Percentiles rank a stretch among this genome's conserved stretches.
phyloP scores from a whole-genome alignment of 495 filamentous ascomycete species.

The Massariosphaeria phaeospora region DNA sequence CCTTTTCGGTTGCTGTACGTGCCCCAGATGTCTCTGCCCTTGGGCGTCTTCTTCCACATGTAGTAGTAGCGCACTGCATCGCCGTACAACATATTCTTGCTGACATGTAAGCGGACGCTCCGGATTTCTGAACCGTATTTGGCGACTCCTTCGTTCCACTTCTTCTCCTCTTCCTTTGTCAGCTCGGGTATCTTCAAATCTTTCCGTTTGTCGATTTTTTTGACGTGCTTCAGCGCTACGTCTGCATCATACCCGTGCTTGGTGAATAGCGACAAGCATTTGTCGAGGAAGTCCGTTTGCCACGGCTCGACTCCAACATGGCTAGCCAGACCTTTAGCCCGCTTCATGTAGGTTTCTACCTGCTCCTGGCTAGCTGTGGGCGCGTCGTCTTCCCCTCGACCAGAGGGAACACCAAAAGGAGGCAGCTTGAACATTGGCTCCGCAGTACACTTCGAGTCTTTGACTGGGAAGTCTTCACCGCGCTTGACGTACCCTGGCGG shows the following conservation, averaged over 20 bases:
- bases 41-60: slow-evolving; percentile 92
- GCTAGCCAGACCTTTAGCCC: slow-evolving; percentile 56
- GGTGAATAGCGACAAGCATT: slow-evolving; percentile 70
- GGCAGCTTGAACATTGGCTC: slow-evolving; percentile 59
- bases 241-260: slow-evolving; percentile 64
- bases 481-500: slow-evolving; percentile 77
- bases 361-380: slow-evolving; percentile 46
- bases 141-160: slow-evolving; percentile 86
- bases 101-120: slow-evolving; percentile 72
- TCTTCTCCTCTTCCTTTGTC: slow-evolving; percentile 70
- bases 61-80: slow-evolving; percentile 92
- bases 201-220: slow-evolving; percentile 60
- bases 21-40: slow-evolving; percentile 83
- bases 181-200: slow-evolving; percentile 83
- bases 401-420: slow-evolving; percentile 44
- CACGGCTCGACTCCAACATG: slow-evolving; percentile 53
- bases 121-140: slow-evolving; percentile 91
- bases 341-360: slow-evolving; percentile 70
- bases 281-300: slow-evolving; percentile 78
- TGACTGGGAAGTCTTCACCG: slow-evolving; percentile 66
- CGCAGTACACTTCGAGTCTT: slow-evolving; percentile 53
- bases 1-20: slow-evolving; percentile 78
- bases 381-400: slow-evolving; percentile 50
- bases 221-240: slow-evolving; percentile 67
- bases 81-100: slow-evolving; percentile 65